Conservation (phyloP, 306 rosid genomes). For the Betula pendula region DNA sequence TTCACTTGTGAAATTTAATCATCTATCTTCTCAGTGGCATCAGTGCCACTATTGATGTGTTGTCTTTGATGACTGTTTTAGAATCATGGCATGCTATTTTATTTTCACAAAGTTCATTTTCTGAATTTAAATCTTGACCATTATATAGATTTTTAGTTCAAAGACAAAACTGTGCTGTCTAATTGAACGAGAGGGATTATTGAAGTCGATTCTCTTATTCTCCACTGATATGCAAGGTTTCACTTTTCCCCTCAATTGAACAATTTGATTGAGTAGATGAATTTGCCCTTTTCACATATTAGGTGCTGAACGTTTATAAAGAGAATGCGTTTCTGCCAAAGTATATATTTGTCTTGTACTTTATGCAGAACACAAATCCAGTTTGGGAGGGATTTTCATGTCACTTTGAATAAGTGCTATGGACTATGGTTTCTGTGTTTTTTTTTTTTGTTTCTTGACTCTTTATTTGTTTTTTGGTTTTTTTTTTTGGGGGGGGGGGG, state of each 20-base stretch:
- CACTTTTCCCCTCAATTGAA: background rate
- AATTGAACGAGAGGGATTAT: background rate
- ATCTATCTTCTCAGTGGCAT: too few species aligned
- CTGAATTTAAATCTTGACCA: too few species aligned
- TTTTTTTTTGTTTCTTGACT: too few species aligned
- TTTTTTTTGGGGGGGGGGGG: too few species aligned
- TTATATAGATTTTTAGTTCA: background rate
- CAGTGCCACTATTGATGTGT: too few species aligned
- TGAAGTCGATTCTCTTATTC: background rate
- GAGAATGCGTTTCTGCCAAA: too few species aligned
- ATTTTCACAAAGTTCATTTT: background rate
- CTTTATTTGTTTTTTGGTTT: too few species aligned
- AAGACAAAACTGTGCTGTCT: background rate
- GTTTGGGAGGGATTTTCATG: too few species aligned
- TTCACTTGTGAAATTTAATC: too few species aligned
- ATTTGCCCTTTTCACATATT: background rate
- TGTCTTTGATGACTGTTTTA: background rate
- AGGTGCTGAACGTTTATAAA: too few species aligned
- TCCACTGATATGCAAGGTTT: background rate
- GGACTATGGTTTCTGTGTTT: background rate
- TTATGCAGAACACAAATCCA: too few species aligned
- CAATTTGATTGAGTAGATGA: conserved; percentile 10
- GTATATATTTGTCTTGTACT: too few species aligned
- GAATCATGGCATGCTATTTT: background rate
- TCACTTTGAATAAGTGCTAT: background rate